Percentiles rank a stretch among this genome's conserved stretches.
phyloP scores from a whole-genome alignment of 805 yeast species.

The Hagleromyces aurorensis region DNA sequence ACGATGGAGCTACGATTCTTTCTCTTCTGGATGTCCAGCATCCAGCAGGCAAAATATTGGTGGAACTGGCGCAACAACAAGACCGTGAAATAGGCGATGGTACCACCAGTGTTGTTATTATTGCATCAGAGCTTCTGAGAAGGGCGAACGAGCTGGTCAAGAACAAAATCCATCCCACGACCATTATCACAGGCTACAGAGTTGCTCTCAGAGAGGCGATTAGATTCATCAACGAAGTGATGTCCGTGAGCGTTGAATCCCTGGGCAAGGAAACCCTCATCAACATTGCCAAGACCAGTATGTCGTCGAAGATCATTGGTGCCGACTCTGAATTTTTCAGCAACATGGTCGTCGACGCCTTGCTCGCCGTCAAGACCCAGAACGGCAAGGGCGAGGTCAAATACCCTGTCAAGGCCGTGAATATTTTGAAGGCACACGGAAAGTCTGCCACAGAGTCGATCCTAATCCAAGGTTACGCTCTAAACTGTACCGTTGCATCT shows the following conservation, averaged over 20 bases:
- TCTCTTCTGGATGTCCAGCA: constrained; percentile 91
- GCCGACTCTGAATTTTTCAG: constrained; percentile 87
- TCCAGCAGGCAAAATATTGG: constrained; percentile 96
- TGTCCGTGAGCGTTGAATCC: constrained; percentile 70
- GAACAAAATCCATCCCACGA: constrained; percentile 94
- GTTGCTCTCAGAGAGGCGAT: constrained; percentile 88
- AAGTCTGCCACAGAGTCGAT: constrained; percentile 82
- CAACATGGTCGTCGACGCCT: constrained; percentile 87
- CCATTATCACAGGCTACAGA: constrained; percentile 93
- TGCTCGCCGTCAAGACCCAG: constrained; percentile 87
- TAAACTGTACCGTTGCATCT: constrained; percentile 94
- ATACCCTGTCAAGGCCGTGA: constrained; percentile 96
- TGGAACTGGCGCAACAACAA: constrained; percentile 96
- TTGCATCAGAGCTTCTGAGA: constrained; percentile 86
- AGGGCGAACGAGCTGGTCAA: constrained; percentile 91
- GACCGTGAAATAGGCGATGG: constrained; percentile 99
- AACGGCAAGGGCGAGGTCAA: constrained; percentile 80
- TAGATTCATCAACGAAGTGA: constrained; percentile 74
- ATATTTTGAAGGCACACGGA: constrained; percentile 93
- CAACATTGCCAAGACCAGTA: constrained; percentile 91
- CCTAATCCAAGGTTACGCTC: constrained; percentile 87
- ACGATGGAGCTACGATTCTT: constrained; percentile 96
- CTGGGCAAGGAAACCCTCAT: constrained; percentile 78
- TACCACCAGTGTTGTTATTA: constrained; percentile 93
- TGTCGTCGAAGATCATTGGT: constrained; percentile 95